phyloP scores from a whole-genome alignment of 768 basidiomycete genomes.

The Russula lepida region DNA sequence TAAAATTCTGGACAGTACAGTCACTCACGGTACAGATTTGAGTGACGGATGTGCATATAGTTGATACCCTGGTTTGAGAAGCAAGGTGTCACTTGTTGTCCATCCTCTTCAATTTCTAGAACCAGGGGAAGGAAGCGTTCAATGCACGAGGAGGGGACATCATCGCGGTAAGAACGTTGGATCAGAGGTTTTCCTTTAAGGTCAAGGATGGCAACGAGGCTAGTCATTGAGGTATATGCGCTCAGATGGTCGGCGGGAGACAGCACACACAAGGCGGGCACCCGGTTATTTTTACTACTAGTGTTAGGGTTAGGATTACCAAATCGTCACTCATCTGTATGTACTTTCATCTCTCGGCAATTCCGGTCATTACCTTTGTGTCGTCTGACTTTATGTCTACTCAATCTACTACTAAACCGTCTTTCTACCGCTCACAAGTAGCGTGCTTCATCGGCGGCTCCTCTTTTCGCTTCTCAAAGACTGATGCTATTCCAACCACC shows the following conservation, averaged over 20 bases:
- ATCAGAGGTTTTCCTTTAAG: conserved; percentile 98
- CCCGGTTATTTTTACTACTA: no score
- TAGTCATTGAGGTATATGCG: conserved; percentile 36
- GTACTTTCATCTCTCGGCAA: not conserved
- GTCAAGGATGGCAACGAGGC: conserved; percentile 88
- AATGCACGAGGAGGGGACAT: conserved; percentile 81
- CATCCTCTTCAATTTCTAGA: conserved; percentile 95
- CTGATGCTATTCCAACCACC: not conserved
- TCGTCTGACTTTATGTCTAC: not conserved
- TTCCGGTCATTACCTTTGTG: not conserved
- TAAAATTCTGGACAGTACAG: not conserved
- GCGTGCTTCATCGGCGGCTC: not conserved
- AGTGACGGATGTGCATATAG: conserved; percentile 98
- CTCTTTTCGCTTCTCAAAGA: not conserved
- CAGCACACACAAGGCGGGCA: no score
- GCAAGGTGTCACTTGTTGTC: conserved; percentile 91
- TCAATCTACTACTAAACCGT: not conserved
- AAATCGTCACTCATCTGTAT: no score
- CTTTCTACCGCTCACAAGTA: not conserved
- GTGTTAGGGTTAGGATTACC: no score
- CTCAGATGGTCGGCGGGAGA: not conserved
- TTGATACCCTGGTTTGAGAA: conserved; percentile 93
- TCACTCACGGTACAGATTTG: conserved; percentile 86
- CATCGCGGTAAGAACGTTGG: conserved; percentile 93
- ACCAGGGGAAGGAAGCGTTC: conserved; percentile 91